Evolutionary conservation across 169 alveolate genomes (phyloP).

Genomic region (Cryptosporidium ryanae): DNA sequence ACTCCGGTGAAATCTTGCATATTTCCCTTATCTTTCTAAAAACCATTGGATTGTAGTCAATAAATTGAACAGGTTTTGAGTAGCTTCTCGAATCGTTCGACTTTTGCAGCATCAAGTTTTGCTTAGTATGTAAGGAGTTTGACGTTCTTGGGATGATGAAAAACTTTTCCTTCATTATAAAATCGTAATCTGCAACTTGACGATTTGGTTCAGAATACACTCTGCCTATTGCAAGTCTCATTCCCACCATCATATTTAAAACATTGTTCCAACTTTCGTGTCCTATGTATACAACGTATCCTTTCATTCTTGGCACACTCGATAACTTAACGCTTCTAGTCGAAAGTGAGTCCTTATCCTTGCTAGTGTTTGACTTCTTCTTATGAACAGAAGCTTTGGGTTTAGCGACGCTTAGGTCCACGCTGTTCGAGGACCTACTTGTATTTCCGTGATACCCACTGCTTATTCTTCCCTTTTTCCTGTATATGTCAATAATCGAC

Average conservation of each 20-base stretch:
- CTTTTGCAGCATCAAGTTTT: conserved; percentile 5
- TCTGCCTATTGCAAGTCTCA: conserved; percentile 84
- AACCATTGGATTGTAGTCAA: conserved; percentile 95
- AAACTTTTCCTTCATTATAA: conserved; percentile 65
- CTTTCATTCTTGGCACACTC: conserved; percentile 21
- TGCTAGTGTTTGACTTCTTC: conserved; percentile 49
- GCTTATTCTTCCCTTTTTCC: conserved; percentile 2
- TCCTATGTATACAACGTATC: conserved; percentile 88
- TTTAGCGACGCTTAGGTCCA: conserved; percentile 9
- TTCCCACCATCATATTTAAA: conserved; percentile 91
- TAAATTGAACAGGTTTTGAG: conserved; percentile 82
- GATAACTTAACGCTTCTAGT: conserved; percentile 7
- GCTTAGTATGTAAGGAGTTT: not conserved
- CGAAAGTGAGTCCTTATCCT: conserved; percentile 23
- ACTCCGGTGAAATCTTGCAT: conserved; percentile 90
- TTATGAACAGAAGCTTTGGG: not conserved
- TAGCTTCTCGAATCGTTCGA: not conserved
- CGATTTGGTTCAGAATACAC: conserved; percentile 74
- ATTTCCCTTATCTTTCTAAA: conserved; percentile 91
- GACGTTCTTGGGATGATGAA: conserved; percentile 59
- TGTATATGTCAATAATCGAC: conserved; percentile 26
- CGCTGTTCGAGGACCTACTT: conserved; percentile 28
- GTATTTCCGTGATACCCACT: conserved; percentile 49
- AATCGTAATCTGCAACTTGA: conserved; percentile 68
- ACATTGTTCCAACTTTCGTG: conserved; percentile 92